Conservation (phyloP, 129 eudicot species). For the Lactuca saligna region DNA sequence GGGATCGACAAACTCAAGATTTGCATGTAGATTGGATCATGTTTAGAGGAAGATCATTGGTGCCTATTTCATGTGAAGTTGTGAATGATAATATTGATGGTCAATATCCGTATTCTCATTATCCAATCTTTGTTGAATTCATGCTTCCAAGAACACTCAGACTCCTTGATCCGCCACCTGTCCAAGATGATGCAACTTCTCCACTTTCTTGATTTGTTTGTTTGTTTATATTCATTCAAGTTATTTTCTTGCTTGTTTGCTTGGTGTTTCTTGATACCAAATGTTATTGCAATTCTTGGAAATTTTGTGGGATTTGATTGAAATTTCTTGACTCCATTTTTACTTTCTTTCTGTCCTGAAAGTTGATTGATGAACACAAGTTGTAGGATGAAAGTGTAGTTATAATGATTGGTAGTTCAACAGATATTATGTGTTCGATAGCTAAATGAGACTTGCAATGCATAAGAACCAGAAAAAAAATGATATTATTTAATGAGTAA, state of each 20-base stretch:
- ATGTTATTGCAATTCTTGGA: slow-evolving; percentile 16
- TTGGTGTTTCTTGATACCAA: slow-evolving; percentile 3
- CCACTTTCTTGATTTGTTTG: slow-evolving; percentile 8
- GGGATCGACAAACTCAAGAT: slow-evolving; percentile 99
- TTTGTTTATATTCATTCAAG: slow-evolving; percentile 1
- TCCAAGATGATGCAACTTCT: slow-evolving; percentile 45
- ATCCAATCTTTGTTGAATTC: slow-evolving; percentile 84
- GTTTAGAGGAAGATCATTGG: slow-evolving; percentile 74
- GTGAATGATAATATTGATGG: slow-evolving; percentile 85
- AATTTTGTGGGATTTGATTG: slow-evolving; percentile 10
- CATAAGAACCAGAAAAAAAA: too few relatives aligned
- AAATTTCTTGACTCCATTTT: slow-evolving; percentile 17
- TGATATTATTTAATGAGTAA: too few relatives aligned
- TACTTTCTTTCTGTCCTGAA: not conserved
- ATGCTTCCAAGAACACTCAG: slow-evolving; percentile 95
- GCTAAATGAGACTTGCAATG: too few relatives aligned
- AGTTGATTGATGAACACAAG: not conserved
- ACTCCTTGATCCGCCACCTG: slow-evolving; percentile 56
- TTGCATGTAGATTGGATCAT: slow-evolving; percentile 89
- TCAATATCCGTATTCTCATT: slow-evolving; percentile 85
- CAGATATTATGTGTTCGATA: too few relatives aligned
- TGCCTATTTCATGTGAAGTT: slow-evolving; percentile 82
- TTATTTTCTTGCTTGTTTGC: not conserved
- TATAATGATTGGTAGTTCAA: too few relatives aligned
- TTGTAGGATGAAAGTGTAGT: too few relatives aligned